Base-by-base conservation (phyloP, 1,139 yeast species). In the Debaryomyces sp. region DNA sequence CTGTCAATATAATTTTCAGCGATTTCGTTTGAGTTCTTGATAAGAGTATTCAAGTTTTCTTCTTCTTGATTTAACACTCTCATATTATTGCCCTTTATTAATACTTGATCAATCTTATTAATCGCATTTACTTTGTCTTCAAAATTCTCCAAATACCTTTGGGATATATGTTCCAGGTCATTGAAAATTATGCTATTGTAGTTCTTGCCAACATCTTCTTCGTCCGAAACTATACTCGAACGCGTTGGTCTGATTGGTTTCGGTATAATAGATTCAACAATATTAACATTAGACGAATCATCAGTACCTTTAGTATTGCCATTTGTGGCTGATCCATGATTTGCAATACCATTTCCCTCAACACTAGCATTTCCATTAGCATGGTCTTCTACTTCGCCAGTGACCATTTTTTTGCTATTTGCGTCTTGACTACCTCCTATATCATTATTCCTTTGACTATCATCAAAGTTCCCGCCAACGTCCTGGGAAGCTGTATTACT, bases 1-100 rank as follows among this genome's bases (percentile, higher is more conserved):
- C 76, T 60, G 48, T 73, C 74, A 40, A 72, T 57, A 57, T 70
- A 66, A 55, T 71, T 68, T 46, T 65, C 54, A 13, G 75, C 59
- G 42, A 70, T 53, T 33, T 63, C 65, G 44, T 62, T 59, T 17
- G 72, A 61, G 30, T 60, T 59, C 27, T 60, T 50, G 52, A 71
- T 61, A 21, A 62, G 50, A 42, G 61, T 58, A 48, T 59, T 61
- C 46, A 69, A 54, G 42, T 62, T 59, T 33, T 58, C 55, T 50
- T 64, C 67, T 49, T 70, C 74, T 45, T 63, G 62, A 47, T 66
- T 62, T 47, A 71, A 54, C 33, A 67, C 55, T 48, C 60, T 61
- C 50, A 63, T 54, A 51, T 62, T 62, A 51, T 66, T 66, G 36
- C 70, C 59, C n/a, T 59, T 56, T 24, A 60, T 57, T 48, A 65